Evolutionary conservation across 148 eudicot species (phyloP).

Genomic region (Euryodendron excelsum): DNA sequence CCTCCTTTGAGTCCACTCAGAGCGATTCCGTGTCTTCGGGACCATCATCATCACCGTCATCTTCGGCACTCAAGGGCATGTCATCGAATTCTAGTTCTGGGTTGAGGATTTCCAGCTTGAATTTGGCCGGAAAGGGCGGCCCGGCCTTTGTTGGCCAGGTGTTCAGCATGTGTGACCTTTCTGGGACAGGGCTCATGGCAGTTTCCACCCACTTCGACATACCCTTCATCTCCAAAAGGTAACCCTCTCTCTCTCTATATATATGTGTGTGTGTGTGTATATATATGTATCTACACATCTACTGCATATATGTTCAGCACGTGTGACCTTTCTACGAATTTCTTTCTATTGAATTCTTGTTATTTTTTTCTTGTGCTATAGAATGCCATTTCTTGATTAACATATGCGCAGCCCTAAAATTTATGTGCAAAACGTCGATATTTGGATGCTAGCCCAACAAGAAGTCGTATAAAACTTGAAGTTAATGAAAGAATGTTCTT

Average conservation of each 20-base stretch:
- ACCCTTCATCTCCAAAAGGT: slow-evolving; percentile 81
- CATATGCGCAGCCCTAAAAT: too few relatives aligned
- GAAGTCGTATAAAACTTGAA: not conserved
- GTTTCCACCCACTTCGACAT: slow-evolving; percentile 79
- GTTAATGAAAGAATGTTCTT: not conserved
- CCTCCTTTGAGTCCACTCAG: slow-evolving; percentile 32
- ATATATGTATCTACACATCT: not conserved
- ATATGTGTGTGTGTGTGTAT: not conserved
- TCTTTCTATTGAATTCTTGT: too few relatives aligned
- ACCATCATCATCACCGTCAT: slow-evolving; percentile 22
- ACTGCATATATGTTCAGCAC: not conserved
- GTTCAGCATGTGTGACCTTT: slow-evolving; percentile 89
- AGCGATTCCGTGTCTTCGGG: slow-evolving; percentile 30
- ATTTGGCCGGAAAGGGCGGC: slow-evolving; percentile 43
- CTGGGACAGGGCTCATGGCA: slow-evolving; percentile 92
- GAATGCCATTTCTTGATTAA: too few relatives aligned
- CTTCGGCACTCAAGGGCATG: slow-evolving; percentile 20
- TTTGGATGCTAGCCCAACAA: not conserved
- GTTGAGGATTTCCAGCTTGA: slow-evolving; percentile 48
- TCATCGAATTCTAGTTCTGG: slow-evolving; percentile 39
- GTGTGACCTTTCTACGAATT: too few relatives aligned
- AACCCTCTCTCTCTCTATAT: not conserved
- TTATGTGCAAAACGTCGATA: too few relatives aligned
- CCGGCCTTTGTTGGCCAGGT: slow-evolving; percentile 95
- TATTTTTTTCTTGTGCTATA: too few relatives aligned